Evolutionary conservation across 805 yeast genomes (phyloP).

Genomic region (Ogataea trehaloabstinens): DNA sequence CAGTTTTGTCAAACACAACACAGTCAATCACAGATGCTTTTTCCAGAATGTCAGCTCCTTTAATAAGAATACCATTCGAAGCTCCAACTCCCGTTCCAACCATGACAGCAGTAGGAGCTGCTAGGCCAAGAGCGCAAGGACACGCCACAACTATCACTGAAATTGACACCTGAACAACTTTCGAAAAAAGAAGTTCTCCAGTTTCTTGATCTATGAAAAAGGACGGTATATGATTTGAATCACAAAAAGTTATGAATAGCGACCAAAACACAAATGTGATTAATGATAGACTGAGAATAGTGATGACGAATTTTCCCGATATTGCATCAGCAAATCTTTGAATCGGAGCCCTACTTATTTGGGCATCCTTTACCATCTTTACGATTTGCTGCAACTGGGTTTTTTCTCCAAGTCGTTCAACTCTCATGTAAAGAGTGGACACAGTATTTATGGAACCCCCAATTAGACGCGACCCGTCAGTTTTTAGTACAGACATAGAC

Average conservation of each 20-base stretch:
- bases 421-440: conserved; percentile 66
- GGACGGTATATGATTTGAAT: conserved; percentile 20
- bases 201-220: conserved; percentile 25
- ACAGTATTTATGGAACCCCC: conserved; percentile 92
- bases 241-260: conserved; percentile 29
- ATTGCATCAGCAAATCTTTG: conserved; percentile 84
- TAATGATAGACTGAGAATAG: conserved; percentile 58
- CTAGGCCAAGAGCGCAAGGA: conserved; percentile 96
- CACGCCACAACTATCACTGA: conserved; percentile 97
- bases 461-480: conserved; percentile 58
- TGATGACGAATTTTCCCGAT: conserved; percentile 84
- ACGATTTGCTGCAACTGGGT: conserved; percentile 90
- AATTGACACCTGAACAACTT: conserved; percentile 67
- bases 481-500: conserved; percentile 69
- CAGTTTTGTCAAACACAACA: conserved; percentile 91
- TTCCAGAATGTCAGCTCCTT: conserved; percentile 90
- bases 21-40: conserved; percentile 59
- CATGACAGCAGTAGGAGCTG: conserved; percentile 99
- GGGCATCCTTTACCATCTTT: conserved; percentile 83
- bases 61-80: conserved; percentile 79
- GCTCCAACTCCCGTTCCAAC: conserved; percentile 99
- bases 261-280: conserved; percentile 69
- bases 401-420: conserved; percentile 71
- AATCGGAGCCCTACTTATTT: conserved; percentile 83
- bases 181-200: conserved; percentile 21